Conservation (phyloP, 2,329 filamentous ascomycete genomes). For the Arthrobotrys iridis region DNA sequence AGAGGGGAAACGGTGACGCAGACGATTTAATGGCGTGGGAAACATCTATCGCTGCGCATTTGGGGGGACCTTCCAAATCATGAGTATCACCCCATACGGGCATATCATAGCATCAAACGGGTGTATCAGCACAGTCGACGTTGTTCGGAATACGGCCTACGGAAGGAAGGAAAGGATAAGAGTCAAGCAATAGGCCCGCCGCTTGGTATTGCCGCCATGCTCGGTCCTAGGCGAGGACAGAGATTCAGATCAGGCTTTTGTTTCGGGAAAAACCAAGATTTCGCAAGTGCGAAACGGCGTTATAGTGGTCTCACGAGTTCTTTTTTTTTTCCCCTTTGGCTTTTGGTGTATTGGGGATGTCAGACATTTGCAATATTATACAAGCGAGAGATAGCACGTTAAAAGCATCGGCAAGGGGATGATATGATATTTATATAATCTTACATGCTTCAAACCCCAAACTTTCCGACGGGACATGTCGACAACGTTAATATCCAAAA, state of each 20-base stretch:
- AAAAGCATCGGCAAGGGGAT: neutral
- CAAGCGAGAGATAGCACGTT: no score
- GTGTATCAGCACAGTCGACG: conserved; percentile 6
- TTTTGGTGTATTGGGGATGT: conserved; percentile 23
- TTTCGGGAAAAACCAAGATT: conserved; percentile 1
- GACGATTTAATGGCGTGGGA: neutral
- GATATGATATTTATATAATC: conserved; percentile 41
- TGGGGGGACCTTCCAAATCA: conserved; percentile 1
- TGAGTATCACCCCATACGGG: conserved; percentile 41
- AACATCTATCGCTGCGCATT: neutral
- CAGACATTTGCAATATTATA: conserved; percentile 33
- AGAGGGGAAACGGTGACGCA: neutral
- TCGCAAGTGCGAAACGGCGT: neutral
- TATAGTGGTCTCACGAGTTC: conserved; percentile 11
- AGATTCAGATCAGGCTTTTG: conserved; percentile 2
- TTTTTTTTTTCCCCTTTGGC: neutral
- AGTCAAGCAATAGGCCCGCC: conserved; percentile 28
- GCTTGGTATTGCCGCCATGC: conserved; percentile 19
- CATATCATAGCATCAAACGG: neutral
- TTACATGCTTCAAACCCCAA: neutral
- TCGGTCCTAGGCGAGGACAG: conserved; percentile 17
- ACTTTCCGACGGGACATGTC: conserved; percentile 13
- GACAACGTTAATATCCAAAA: neutral
- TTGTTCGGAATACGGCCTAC: neutral
- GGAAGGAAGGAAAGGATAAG: neutral